phyloP scores from a whole-genome alignment of 345 rosid species.

The Carallia pectinifolia region DNA sequence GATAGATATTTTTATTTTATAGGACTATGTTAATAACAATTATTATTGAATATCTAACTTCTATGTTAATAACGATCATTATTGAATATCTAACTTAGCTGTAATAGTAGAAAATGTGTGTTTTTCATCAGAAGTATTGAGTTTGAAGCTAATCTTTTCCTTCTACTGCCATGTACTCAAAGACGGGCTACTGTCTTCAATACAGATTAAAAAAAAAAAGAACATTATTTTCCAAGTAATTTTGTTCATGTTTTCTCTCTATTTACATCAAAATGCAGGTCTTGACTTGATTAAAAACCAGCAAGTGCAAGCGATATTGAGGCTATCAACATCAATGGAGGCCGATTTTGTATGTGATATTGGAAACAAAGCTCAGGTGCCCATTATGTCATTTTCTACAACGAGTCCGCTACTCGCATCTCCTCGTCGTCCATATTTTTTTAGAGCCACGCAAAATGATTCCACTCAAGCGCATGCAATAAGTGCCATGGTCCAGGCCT shows the following conservation, averaged over 20 bases:
- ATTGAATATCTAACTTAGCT: no score
- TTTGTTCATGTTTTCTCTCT: not conserved
- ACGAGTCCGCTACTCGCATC: conserved; percentile 36
- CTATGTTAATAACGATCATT: no score
- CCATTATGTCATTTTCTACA: conserved; percentile 43
- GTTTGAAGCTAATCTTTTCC: no score
- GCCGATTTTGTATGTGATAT: conserved; percentile 33
- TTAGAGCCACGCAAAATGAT: conserved; percentile 38
- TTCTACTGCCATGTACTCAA: no score
- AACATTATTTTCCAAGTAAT: not conserved
- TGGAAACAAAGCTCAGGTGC: conserved; percentile 42
- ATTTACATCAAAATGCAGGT: not conserved
- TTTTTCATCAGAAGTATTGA: no score
- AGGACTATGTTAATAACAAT: no score
- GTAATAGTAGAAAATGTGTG: no score
- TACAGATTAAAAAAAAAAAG: no score
- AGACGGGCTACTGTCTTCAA: no score
- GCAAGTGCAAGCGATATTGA: conserved; percentile 47
- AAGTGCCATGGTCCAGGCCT: conserved; percentile 30
- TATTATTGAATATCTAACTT: no score
- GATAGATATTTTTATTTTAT: no score
- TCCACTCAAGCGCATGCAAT: conserved; percentile 45
- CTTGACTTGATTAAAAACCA: conserved; percentile 37
- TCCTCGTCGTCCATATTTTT: conserved; percentile 29
- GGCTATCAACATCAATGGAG: conserved; percentile 42